Evolutionary conservation across 495 filamentous ascomycete genomes (phyloP).

Genomic region (Hypoxylon fragiforme): DNA sequence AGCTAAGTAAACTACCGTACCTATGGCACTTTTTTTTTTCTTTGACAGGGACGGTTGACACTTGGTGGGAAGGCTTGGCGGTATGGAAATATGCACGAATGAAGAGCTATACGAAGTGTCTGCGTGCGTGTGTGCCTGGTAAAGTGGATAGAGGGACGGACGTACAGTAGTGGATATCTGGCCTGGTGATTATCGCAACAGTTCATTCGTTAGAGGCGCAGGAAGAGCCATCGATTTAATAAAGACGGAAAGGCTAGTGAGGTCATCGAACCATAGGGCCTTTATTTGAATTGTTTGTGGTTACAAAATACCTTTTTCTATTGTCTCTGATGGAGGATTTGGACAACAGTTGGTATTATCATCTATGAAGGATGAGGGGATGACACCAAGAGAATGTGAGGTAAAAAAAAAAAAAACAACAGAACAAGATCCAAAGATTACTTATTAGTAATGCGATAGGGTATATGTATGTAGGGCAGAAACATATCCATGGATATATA

Average conservation of each 20-base stretch:
- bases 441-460: no score
- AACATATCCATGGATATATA: no score
- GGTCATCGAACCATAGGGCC: conserved; percentile 26
- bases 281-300: neutral
- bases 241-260: conserved; percentile 28
- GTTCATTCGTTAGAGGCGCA: conserved; percentile 21
- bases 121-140: conserved; percentile 40
- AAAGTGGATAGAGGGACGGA: conserved; percentile 38
- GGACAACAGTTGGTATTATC: no score
- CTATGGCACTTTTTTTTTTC: no score
- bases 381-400: no score
- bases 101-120: conserved; percentile 36
- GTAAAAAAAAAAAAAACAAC: no score
- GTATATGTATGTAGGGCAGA: no score
- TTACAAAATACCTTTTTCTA: neutral
- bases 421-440: no score
- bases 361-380: no score
- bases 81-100: conserved; percentile 36
- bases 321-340: no score
- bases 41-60: conserved; percentile 32
- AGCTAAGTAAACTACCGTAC: no score
- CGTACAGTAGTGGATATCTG: conserved; percentile 31
- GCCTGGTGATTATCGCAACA: conserved; percentile 28
- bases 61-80: conserved; percentile 31
- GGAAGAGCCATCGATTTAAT: conserved; percentile 19